phyloP scores from a whole-genome alignment of 176 grass and related monocot species.

The Tillandsia fasciculata region DNA sequence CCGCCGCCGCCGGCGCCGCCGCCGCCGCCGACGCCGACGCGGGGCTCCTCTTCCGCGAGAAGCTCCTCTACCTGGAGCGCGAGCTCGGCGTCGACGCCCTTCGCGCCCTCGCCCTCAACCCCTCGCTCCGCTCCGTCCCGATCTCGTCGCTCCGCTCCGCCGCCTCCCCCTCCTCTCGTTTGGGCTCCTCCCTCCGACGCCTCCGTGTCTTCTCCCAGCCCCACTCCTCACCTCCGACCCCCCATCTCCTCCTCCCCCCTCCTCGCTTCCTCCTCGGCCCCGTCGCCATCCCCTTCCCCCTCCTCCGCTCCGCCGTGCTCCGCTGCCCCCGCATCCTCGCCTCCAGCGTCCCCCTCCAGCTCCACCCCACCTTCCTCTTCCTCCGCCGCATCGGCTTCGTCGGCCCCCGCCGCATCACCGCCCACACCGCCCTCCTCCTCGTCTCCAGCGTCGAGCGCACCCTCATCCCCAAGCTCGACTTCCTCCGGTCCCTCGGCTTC shows the following conservation, averaged over 20 bases:
- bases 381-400: constrained; percentile 27
- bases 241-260: constrained; percentile 3
- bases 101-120: constrained; percentile 14
- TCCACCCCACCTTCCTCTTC: constrained; percentile 15
- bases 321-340: constrained; percentile 23
- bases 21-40: background rate
- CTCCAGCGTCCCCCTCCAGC: constrained; percentile 9
- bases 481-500: constrained; percentile 16
- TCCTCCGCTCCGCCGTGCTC: constrained; percentile 11
- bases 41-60: constrained; percentile 21
- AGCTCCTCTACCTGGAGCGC: constrained; percentile 18
- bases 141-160: constrained; percentile 17
- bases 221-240: constrained; percentile 19
- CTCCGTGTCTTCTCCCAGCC: constrained; percentile 20
- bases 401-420: constrained; percentile 22
- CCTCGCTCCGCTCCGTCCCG: constrained; percentile 1
- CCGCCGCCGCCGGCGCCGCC: background rate
- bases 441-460: constrained; percentile 26
- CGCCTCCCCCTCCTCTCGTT: background rate
- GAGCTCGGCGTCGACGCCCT: constrained; percentile 16
- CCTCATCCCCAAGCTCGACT: constrained; percentile 24
- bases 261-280: constrained; percentile 15
- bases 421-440: constrained; percentile 21
- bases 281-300: constrained; percentile 14
- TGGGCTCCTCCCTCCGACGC: constrained; percentile 2